These are phyloP conservation scores for Diaporthe humulicola DNA, from an alignment of 2,329 filamentous ascomycete genomes.

Conservation along the genomic window DNA sequence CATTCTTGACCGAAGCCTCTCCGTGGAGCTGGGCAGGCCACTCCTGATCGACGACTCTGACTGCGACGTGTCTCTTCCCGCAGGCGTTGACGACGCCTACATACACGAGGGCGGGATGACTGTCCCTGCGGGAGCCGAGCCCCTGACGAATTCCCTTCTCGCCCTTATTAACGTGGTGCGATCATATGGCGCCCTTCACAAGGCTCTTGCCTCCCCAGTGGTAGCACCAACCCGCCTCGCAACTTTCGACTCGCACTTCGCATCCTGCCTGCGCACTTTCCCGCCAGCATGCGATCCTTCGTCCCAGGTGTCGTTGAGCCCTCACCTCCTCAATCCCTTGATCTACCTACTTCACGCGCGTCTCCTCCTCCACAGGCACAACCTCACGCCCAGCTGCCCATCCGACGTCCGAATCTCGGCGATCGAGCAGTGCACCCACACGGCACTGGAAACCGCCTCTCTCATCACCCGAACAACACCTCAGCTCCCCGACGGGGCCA, in stretches of 20 bases:
- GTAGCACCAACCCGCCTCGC: slow-evolving; percentile 77
- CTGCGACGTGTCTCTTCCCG: slow-evolving; percentile 86
- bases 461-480: slow-evolving; percentile 77
- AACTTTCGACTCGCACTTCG: slow-evolving; percentile 87
- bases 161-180: slow-evolving; percentile 86
- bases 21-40: slow-evolving; percentile 84
- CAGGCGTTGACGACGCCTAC: slow-evolving; percentile 84
- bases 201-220: slow-evolving; percentile 75
- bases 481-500: slow-evolving; percentile 75
- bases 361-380: slow-evolving; percentile 90
- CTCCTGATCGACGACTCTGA: slow-evolving; percentile 88
- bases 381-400: slow-evolving; percentile 80
- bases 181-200: slow-evolving; percentile 79
- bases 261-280: slow-evolving; percentile 79
- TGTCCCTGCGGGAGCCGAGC: slow-evolving; percentile 63
- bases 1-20: slow-evolving; percentile 84
- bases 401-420: slow-evolving; percentile 76
- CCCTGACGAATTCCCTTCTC: slow-evolving; percentile 78
- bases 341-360: slow-evolving; percentile 85
- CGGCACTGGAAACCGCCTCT: slow-evolving; percentile 82
- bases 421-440: slow-evolving; percentile 80
- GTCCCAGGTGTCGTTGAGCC: slow-evolving; percentile 77
- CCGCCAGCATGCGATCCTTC: slow-evolving; percentile 80
- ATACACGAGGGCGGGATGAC: slow-evolving; percentile 71
- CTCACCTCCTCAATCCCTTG: slow-evolving; percentile 80